Evolutionary conservation across 305 asterid genomes (phyloP).

Genomic region (Andrographis paniculata): DNA sequence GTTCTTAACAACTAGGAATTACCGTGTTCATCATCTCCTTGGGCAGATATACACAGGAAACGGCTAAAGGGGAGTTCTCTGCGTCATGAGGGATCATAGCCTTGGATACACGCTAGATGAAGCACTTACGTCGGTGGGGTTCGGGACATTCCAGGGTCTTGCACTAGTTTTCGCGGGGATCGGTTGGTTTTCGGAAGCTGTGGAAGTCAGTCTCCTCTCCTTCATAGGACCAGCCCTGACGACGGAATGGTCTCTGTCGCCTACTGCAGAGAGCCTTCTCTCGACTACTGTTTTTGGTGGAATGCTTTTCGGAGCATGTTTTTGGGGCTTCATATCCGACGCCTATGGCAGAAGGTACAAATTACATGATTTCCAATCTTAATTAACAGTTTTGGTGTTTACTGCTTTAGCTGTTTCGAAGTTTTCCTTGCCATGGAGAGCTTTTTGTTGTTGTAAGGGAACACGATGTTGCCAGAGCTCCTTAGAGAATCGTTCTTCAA

Average conservation of each 20-base stretch:
- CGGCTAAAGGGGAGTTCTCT: neutral
- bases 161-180: slow-evolving; percentile 42
- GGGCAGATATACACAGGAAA: too few relatives aligned
- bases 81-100: slow-evolving; percentile 12
- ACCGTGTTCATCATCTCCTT: too few relatives aligned
- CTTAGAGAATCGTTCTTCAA: too few relatives aligned
- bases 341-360: slow-evolving; percentile 43
- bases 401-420: too few relatives aligned
- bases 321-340: slow-evolving; percentile 50
- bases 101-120: slow-evolving; percentile 37
- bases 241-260: slow-evolving; percentile 41
- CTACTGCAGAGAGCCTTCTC: slow-evolving; percentile 40
- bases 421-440: too few relatives aligned
- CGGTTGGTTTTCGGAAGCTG: slow-evolving; percentile 44
- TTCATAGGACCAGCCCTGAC: slow-evolving; percentile 47
- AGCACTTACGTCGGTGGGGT: slow-evolving; percentile 40
- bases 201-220: slow-evolving; percentile 54
- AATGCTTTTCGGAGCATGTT: slow-evolving; percentile 48
- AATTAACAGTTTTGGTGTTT: neutral
- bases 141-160: slow-evolving; percentile 39
- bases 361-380: too few relatives aligned
- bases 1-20: too few relatives aligned
- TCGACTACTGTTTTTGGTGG: slow-evolving; percentile 49
- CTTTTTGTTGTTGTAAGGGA: too few relatives aligned
- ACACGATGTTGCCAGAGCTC: too few relatives aligned